Percentiles rank a stretch among this genome's conserved stretches.
Evolutionary conservation across 2,329 filamentous ascomycete genomes (phyloP).

Genomic region (Periconia macrospinosa): DNA sequence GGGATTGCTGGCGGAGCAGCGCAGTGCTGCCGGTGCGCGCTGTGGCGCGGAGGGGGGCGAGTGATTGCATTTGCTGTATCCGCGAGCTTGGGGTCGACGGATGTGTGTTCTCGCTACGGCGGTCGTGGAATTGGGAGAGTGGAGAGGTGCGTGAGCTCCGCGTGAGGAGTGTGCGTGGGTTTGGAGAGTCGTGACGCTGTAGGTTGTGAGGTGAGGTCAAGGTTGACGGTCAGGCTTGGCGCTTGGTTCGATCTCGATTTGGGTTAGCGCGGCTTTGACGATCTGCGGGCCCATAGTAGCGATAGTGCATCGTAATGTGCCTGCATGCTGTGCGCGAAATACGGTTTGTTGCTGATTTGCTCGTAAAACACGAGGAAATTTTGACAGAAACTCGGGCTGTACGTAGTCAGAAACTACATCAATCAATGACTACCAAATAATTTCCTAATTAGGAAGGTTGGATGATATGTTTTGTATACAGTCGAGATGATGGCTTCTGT

Average conservation of each 20-base stretch:
- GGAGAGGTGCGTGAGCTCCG: neutral
- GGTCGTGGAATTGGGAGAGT: neutral
- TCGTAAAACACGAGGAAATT: too few relatives aligned
- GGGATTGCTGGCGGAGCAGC: constrained; percentile 22
- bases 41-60: constrained; percentile 22
- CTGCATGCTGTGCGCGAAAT: too few relatives aligned
- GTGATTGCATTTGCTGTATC: constrained; percentile 27
- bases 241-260: neutral
- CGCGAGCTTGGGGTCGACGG: constrained; percentile 2
- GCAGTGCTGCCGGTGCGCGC: constrained; percentile 25
- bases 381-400: too few relatives aligned
- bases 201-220: neutral
- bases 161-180: neutral
- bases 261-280: neutral
- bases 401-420: too few relatives aligned
- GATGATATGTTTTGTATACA: too few relatives aligned
- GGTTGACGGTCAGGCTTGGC: neutral
- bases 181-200: neutral
- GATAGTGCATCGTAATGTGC: neutral
- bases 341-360: too few relatives aligned
- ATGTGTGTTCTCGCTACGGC: neutral
- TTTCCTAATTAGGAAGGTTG: too few relatives aligned
- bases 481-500: too few relatives aligned
- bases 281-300: neutral
- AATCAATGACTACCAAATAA: too few relatives aligned